Conservation (phyloP, 2,329 filamentous ascomycete species). For the Alternaria ethzedia region DNA sequence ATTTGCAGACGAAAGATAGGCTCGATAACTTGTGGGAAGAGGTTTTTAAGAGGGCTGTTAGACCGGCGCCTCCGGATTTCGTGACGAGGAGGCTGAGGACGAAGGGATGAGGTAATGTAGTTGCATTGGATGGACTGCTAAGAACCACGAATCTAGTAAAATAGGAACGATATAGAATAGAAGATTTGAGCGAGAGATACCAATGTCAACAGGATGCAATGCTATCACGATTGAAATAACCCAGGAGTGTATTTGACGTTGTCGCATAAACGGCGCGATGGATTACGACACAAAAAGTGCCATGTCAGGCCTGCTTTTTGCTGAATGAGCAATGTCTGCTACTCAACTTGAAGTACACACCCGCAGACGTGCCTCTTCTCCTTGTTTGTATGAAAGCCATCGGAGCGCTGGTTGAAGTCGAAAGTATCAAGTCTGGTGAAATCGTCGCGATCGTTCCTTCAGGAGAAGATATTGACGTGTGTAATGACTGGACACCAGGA, state of each 20-base stretch:
- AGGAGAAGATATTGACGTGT: slow-evolving; percentile 28
- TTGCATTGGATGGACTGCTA: not conserved
- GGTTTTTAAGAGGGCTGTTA: not conserved
- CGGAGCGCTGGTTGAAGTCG: not conserved
- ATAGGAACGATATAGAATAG: slow-evolving; percentile 22
- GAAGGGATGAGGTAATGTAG: not conserved
- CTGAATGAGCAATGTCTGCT: not conserved
- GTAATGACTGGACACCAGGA: not conserved
- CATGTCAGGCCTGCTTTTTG: not conserved
- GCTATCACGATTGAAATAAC: not conserved
- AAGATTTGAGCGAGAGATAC: not conserved
- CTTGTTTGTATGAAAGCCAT: not conserved
- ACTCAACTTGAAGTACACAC: not conserved
- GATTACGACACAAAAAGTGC: not conserved
- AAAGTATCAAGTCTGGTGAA: not conserved
- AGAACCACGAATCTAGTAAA: not conserved
- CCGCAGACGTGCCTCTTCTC: not conserved
- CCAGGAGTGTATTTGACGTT: fast-evolving
- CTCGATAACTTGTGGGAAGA: not conserved
- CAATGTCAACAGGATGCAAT: not conserved
- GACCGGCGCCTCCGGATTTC: not conserved
- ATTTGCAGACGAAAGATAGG: not conserved
- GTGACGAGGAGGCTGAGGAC: not conserved
- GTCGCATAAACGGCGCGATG: not conserved
- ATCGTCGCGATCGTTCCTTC: slow-evolving; percentile 44